phyloP scores from a whole-genome alignment of 139 green algal genomes.

The Desmodesmus armatus region DNA sequence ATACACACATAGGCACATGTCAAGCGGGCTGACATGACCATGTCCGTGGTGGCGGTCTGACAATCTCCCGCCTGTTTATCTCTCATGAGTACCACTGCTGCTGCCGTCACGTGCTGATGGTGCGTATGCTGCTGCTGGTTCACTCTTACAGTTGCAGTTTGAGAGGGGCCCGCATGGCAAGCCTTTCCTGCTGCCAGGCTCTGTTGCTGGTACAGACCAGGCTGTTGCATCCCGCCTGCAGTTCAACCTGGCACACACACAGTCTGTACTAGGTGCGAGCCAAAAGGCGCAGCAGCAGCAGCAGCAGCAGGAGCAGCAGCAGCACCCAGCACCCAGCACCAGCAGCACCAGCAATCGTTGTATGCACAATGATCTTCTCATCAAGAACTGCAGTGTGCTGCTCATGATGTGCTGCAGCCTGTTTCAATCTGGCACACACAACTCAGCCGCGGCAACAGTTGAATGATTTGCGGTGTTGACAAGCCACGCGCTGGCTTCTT shows the following conservation, averaged over 20 bases:
- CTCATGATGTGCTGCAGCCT: neutral
- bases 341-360: neutral
- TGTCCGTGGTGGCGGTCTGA: neutral
- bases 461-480: too few relatives aligned
- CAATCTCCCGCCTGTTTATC: neutral
- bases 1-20: neutral
- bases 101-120: neutral
- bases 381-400: neutral
- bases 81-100: neutral
- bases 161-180: slow-evolving; percentile 60
- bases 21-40: neutral
- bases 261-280: slow-evolving; percentile 56
- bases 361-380: neutral
- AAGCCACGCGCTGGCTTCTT: too few relatives aligned
- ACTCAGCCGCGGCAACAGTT: too few relatives aligned
- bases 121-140: too few relatives aligned
- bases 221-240: slow-evolving; percentile 39
- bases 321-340: neutral
- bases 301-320: neutral
- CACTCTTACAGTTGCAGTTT: slow-evolving; percentile 44
- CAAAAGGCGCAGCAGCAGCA: neutral
- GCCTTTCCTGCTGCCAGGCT: slow-evolving; percentile 49
- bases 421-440: too few relatives aligned
- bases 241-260: slow-evolving; percentile 77
- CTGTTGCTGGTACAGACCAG: slow-evolving; percentile 1